Evolutionary conservation across 2,329 filamentous ascomycete species (phyloP).

Genomic region (Lasiodiplodia citricola): DNA sequence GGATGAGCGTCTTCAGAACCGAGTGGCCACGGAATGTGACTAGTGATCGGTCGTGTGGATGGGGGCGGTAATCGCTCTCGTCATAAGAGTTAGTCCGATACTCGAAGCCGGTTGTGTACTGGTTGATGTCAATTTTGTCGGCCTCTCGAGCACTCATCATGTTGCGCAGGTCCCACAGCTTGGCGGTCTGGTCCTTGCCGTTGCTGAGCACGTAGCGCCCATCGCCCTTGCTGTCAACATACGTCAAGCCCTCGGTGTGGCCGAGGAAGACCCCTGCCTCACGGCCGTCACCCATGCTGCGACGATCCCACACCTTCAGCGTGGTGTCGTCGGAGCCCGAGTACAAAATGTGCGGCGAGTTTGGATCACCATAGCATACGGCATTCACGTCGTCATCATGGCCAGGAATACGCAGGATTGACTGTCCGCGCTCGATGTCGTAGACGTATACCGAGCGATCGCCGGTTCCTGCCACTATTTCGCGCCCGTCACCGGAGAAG

Average conservation of each 20-base stretch:
- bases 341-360: conserved; percentile 91
- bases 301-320: conserved; percentile 93
- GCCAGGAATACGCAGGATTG: conserved; percentile 75
- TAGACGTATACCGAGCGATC: conserved; percentile 83
- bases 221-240: conserved; percentile 82
- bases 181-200: conserved; percentile 95
- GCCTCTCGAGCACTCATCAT: conserved; percentile 77
- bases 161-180: conserved; percentile 93
- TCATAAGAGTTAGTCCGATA: conserved; percentile 74
- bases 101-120: conserved; percentile 70
- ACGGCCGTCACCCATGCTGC: conserved; percentile 67
- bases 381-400: conserved; percentile 93
- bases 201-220: conserved; percentile 90
- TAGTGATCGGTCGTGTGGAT: conserved; percentile 86
- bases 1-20: conserved; percentile 86
- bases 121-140: conserved; percentile 60
- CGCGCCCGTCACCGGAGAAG: conserved; percentile 88
- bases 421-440: conserved; percentile 81
- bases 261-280: conserved; percentile 69
- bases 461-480: conserved; percentile 88
- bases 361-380: conserved; percentile 90
- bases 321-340: conserved; percentile 94
- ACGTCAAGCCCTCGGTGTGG: conserved; percentile 69
- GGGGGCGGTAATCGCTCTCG: conserved; percentile 68
- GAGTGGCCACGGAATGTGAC: conserved; percentile 93